Percentiles rank a stretch among this genome's conserved stretches.
Conservation (phyloP, 176 grass and related monocot genomes). For the Oryza coarctata region DNA sequence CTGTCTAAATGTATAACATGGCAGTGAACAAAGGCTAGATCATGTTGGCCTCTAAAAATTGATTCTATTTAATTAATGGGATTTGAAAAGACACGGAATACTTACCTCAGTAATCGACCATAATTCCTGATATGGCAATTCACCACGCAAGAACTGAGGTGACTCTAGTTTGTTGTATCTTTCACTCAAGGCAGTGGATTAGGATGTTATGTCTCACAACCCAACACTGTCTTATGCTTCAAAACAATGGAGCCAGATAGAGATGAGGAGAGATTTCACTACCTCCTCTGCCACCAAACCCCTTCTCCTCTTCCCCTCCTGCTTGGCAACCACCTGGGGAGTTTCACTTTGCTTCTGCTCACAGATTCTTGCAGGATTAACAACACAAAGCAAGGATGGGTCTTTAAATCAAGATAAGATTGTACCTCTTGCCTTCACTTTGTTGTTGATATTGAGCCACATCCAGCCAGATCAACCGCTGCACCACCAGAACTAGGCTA, state of each 20-base stretch:
- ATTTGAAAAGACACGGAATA: background rate
- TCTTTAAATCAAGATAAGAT: background rate
- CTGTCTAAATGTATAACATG: too few species aligned
- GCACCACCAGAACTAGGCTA: too few species aligned
- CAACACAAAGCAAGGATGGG: background rate
- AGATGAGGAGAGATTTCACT: background rate
- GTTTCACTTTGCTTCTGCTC: background rate
- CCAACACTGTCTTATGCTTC: background rate
- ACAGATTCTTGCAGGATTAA: background rate
- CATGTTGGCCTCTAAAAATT: background rate
- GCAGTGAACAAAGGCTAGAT: background rate
- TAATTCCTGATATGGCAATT: background rate
- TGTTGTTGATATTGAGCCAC: too few species aligned
- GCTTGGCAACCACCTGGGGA: background rate
- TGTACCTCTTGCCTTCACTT: too few species aligned
- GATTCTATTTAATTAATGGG: background rate
- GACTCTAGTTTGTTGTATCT: background rate
- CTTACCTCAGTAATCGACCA: background rate
- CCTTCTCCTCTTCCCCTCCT: background rate
- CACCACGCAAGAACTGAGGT: background rate
- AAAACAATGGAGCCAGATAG: background rate
- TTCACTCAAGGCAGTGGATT: background rate
- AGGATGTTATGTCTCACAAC: background rate
- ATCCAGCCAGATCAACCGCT: too few species aligned
- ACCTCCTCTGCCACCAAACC: background rate